Evolutionary conservation across 768 basidiomycete species (phyloP).

Genomic region (Amanita polypyramis): DNA sequence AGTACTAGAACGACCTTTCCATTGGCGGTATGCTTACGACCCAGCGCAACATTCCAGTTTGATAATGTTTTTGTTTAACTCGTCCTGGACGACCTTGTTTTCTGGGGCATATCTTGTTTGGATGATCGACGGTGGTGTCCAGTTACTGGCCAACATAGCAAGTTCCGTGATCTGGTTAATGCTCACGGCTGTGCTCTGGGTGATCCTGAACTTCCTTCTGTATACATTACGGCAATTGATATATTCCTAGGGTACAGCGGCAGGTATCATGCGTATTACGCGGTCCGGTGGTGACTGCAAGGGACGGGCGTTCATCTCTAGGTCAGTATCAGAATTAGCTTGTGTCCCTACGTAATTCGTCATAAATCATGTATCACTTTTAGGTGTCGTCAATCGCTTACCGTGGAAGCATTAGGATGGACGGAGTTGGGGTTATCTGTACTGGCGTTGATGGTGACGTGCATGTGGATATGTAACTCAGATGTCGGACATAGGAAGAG

Average conservation of each 20-base stretch:
- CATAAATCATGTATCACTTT: not conserved
- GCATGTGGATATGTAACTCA: conserved; percentile 25
- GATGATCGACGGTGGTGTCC: conserved; percentile 54
- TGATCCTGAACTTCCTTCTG: conserved; percentile 19
- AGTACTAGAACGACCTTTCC: conserved; percentile 14
- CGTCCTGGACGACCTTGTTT: conserved; percentile 70
- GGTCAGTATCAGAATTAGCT: conserved; percentile 23
- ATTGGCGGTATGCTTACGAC: not conserved
- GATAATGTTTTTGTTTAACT: conserved; percentile 51
- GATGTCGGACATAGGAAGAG: conserved; percentile 9
- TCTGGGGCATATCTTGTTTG: conserved; percentile 61
- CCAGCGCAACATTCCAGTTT: conserved; percentile 32
- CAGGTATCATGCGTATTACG: conserved; percentile 59
- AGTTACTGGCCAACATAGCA: conserved; percentile 65
- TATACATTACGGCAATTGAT: not conserved
- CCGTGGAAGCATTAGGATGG: conserved; percentile 70
- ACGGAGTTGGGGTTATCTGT: conserved; percentile 57
- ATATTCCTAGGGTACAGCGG: conserved; percentile 44
- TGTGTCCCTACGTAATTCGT: conserved; percentile 2
- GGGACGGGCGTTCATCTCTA: conserved; percentile 38
- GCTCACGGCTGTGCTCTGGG: conserved; percentile 60
- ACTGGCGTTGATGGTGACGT: conserved; percentile 44
- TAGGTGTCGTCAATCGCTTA: conserved; percentile 64
- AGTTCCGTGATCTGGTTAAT: conserved; percentile 70
- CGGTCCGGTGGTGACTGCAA: conserved; percentile 51